A percentile compares a stretch with the other conserved stretches of the same genome.
Evolutionary conservation across 345 rosid genomes (phyloP).

Genomic region (Gossypium sturtianum): DNA sequence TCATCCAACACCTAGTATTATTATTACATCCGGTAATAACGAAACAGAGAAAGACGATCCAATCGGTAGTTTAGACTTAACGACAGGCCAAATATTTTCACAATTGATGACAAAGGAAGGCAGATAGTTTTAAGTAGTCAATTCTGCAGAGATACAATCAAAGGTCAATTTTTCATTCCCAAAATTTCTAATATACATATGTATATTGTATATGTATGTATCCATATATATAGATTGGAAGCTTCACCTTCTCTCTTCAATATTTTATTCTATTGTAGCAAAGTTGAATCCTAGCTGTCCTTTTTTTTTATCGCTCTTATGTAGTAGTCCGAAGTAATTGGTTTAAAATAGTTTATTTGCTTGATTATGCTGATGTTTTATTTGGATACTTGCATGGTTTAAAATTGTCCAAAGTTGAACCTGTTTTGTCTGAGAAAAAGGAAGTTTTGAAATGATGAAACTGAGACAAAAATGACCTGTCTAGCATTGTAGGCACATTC

Average conservation of each 20-base stretch:
- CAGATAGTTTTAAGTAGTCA: conserved; percentile 28
- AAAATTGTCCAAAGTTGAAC: neutral
- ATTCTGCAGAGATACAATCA: neutral
- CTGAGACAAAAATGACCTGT: neutral
- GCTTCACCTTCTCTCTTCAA: neutral
- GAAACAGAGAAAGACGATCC: conserved; percentile 27
- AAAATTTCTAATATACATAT: neutral
- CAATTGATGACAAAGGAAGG: conserved; percentile 84
- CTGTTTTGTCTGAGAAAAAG: neutral
- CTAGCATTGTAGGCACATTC: no score
- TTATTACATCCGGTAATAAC: conserved; percentile 23
- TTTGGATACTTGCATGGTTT: neutral
- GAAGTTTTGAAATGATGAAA: neutral
- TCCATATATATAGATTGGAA: neutral
- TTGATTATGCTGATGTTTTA: neutral
- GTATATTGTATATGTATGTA: no score
- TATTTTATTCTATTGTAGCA: neutral
- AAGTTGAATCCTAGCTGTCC: neutral
- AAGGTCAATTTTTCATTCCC: neutral
- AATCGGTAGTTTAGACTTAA: conserved; percentile 46
- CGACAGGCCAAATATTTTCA: conserved; percentile 73
- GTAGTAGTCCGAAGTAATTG: neutral
- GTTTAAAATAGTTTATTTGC: neutral
- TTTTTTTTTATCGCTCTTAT: neutral
- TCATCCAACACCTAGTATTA: conserved; percentile 13